These are phyloP conservation scores for Coix lacrymajobi DNA, from an alignment of 176 grass and related monocot species.

Conservation along the genomic window DNA sequence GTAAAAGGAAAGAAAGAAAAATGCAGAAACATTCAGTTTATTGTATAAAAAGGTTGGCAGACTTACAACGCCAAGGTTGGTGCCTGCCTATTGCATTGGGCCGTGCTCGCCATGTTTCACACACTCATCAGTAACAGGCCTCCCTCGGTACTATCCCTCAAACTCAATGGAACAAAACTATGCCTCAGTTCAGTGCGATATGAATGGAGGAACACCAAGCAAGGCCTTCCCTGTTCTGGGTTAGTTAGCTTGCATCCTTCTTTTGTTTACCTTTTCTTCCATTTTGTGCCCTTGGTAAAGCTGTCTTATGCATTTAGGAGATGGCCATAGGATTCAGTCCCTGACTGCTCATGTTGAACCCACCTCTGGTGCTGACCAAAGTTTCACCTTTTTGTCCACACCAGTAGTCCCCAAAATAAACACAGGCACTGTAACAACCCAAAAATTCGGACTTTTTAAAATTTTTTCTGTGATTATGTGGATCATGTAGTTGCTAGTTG, in stretches of 20 bases:
- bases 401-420: constrained; percentile 59
- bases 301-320: neutral
- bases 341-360: constrained; percentile 27
- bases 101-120: neutral
- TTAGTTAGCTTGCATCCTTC: neutral
- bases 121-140: neutral
- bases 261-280: neutral
- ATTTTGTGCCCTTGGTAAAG: neutral
- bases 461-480: too few species aligned
- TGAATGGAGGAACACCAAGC: neutral
- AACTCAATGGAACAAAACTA: neutral
- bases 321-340: neutral
- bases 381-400: constrained; percentile 86
- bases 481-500: too few species aligned
- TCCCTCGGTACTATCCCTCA: neutral
- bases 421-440: too few species aligned
- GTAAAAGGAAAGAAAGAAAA: neutral
- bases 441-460: too few species aligned
- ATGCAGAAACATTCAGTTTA: neutral
- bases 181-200: neutral
- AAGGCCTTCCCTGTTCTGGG: neutral
- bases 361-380: constrained; percentile 67
- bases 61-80: neutral
- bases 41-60: neutral
- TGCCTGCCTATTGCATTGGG: neutral